A percentile compares a stretch with the other conserved stretches of the same genome.
Evolutionary conservation across 495 filamentous ascomycete genomes (phyloP).

Genomic region (Trichoderma reesei): DNA sequence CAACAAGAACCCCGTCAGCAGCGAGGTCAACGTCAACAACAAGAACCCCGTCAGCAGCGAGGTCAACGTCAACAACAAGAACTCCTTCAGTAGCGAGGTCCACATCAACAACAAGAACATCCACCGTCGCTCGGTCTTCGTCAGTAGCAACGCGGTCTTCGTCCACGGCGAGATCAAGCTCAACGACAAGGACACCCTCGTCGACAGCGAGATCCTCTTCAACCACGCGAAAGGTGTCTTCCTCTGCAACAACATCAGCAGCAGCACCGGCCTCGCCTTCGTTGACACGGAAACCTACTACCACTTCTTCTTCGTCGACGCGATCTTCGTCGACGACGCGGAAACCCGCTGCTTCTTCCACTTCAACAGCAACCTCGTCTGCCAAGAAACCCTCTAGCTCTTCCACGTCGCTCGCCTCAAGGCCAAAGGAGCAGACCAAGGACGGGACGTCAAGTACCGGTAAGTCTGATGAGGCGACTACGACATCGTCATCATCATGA

Average conservation of each 20-base stretch:
- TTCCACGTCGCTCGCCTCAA: background rate
- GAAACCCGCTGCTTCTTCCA: background rate
- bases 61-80: background rate
- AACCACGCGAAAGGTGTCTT: background rate
- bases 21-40: background rate
- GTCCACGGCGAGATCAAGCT: background rate
- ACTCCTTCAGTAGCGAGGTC: background rate
- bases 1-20: background rate
- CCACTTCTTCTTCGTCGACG: background rate
- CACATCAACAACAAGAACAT: background rate
- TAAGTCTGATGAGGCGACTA: background rate
- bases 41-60: background rate
- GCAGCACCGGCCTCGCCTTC: background rate
- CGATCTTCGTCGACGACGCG: background rate
- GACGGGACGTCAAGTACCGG: background rate
- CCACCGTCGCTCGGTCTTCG: background rate
- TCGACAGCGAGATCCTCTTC: background rate
- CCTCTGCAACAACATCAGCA: too few species aligned
- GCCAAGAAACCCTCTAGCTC: background rate
- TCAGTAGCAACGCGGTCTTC: background rate
- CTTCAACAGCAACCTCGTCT: background rate
- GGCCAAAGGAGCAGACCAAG: background rate
- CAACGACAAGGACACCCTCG: background rate
- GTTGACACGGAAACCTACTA: background rate
- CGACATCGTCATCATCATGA: background rate